These are phyloP conservation scores for Strobilomyces dryophilus DNA, from an alignment of 768 basidiomycete species.

Conservation along the genomic window DNA sequence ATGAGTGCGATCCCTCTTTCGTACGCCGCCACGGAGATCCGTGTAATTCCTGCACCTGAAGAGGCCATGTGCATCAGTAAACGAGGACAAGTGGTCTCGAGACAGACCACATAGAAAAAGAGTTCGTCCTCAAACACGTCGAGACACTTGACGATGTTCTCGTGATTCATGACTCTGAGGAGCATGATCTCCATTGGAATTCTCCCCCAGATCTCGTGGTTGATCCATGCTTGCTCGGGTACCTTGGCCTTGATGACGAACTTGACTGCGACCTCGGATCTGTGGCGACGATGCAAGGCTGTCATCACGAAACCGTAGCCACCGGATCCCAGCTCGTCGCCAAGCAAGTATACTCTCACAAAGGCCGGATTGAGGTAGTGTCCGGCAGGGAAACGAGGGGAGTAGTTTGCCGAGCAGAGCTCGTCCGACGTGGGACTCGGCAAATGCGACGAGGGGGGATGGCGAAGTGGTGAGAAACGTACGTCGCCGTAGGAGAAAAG, in stretches of 20 bases:
- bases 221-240: slow-evolving; percentile 48
- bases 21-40: slow-evolving; percentile 88
- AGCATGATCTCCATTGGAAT: slow-evolving; percentile 83
- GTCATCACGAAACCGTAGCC: slow-evolving; percentile 97
- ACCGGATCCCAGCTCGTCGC: slow-evolving; percentile 82
- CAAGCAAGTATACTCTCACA: slow-evolving; percentile 53
- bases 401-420: slow-evolving; percentile 30
- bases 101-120: slow-evolving; percentile 83
- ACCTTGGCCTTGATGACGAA: slow-evolving; percentile 83
- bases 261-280: slow-evolving; percentile 84
- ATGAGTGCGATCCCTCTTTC: slow-evolving; percentile 31
- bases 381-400: slow-evolving; percentile 53
- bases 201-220: slow-evolving; percentile 55
- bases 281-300: slow-evolving; percentile 56
- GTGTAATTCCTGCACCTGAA: slow-evolving; percentile 86
- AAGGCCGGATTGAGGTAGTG: slow-evolving; percentile 63
- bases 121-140: slow-evolving; percentile 80
- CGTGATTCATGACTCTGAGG: slow-evolving; percentile 68
- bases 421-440: slow-evolving; percentile 2
- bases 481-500: slow-evolving; percentile 18
- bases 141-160: slow-evolving; percentile 77
- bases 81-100: background rate
- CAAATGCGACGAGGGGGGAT: slow-evolving; percentile 1
- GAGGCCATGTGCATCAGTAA: slow-evolving; percentile 2
- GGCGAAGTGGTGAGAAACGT: background rate